Base-by-base conservation (phyloP, 306 rosid genomes). In the Acacia acuminata region DNA sequence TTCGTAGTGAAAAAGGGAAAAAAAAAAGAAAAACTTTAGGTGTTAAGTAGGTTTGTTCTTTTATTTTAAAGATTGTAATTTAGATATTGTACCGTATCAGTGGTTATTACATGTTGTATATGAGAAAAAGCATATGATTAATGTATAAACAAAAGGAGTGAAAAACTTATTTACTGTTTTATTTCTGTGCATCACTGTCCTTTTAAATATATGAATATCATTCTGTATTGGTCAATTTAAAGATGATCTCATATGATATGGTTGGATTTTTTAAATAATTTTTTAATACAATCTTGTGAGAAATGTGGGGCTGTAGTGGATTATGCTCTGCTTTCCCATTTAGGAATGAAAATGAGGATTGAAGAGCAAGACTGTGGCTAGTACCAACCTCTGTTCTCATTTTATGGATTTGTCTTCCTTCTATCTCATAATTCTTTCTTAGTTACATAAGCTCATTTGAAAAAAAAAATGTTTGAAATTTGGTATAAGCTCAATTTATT, bases 401-500 rank as follows among this genome's bases (percentile, higher is more conserved):
- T 44, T 75, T 78, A 36, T 36, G 14, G 70, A 40, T 44, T 50
- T 73, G 81, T 42, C 42, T 51, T 55, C 66, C 71, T 69, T 68
- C 1, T 19, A 13, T 38, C 73, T 38, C 10, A 19, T 11, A 3
- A 40, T 24, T 79, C 78, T 34, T 25, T 24, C 32, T 34, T 44
- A 76, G 76, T 55, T 78, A 68, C 71, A 24, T 43, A 48, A 45
- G 8, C 85, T 82, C 30, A 55, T 82, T 84, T 67, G 60, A 76
- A 87, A 81, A 82, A 82, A 36, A 12, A 44, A 56, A 65, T 85
- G 53, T 72, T 38, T 76, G 83, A 82, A 58, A 72, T 74, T 85
- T 79, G 88, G 79, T 79, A 58, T 60, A 24, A 7, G 73, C 83
- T 84, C 61, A 86, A 84, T 24, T 50, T 55, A 48, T 20, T 50